These are phyloP conservation scores for Mallotus nudiflorus DNA, from an alignment of 345 rosid genomes.

Conservation along the genomic window DNA sequence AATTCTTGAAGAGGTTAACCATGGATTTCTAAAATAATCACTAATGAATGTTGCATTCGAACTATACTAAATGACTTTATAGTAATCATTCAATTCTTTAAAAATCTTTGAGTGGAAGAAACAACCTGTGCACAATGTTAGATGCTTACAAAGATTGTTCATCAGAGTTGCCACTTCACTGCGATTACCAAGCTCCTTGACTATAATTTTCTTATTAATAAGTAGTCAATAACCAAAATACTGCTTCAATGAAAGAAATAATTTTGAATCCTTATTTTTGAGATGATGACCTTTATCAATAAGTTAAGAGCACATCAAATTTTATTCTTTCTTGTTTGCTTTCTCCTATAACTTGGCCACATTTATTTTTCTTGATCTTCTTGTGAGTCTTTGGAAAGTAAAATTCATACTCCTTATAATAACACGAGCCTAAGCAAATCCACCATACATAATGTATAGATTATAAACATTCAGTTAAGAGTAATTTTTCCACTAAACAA, in stretches of 20 bases:
- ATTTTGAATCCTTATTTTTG: slow-evolving; percentile 96
- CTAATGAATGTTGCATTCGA: background rate
- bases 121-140: too few relatives aligned
- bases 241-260: slow-evolving; percentile 88
- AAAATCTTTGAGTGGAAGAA: background rate
- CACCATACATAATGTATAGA: slow-evolving; percentile 90
- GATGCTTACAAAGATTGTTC: too few relatives aligned
- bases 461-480: slow-evolving; percentile 17
- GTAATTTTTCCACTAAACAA: background rate
- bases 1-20: background rate
- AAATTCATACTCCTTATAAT: slow-evolving; percentile 92
- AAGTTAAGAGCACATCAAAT: slow-evolving; percentile 96
- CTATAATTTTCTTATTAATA: too few relatives aligned
- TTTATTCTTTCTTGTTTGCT: slow-evolving; percentile 95
- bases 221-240: slow-evolving; percentile 70
- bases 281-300: slow-evolving; percentile 99
- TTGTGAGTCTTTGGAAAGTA: slow-evolving; percentile 70
- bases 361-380: slow-evolving; percentile 88
- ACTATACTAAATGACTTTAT: background rate
- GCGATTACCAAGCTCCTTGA: too few relatives aligned
- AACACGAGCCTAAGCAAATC: slow-evolving; percentile 79
- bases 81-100: background rate
- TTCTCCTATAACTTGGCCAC: slow-evolving; percentile 71
- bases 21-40: background rate
- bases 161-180: too few relatives aligned